A percentile compares a stretch with the other conserved stretches of the same genome.
These are phyloP conservation scores for Tulasnella sp. DNA, from an alignment of 768 basidiomycete genomes.

Conservation along the genomic window DNA sequence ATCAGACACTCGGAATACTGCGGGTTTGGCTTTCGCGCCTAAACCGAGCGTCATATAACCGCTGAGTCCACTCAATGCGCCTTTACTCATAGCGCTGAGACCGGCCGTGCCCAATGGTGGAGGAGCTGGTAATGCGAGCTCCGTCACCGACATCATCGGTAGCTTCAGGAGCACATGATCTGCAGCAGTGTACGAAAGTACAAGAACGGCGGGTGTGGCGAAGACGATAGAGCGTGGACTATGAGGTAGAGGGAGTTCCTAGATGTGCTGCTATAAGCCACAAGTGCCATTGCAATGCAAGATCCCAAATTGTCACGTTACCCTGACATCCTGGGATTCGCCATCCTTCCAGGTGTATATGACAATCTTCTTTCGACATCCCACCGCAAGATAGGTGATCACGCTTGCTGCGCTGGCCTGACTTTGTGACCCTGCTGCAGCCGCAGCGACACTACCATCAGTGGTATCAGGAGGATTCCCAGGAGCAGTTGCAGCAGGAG, in stretches of 20 bases:
- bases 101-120: conserved; percentile 23
- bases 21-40: conserved; percentile 62
- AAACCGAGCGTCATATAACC: conserved; percentile 81
- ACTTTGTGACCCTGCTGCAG: conserved; percentile 18
- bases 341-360: conserved; percentile 83
- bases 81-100: conserved; percentile 41
- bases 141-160: conserved; percentile 44
- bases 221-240: conserved; percentile 82
- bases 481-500: neutral
- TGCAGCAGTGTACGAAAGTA: conserved; percentile 71
- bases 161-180: conserved; percentile 68
- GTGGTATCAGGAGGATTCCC: conserved; percentile 3
- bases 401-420: conserved; percentile 47
- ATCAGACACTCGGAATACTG: conserved; percentile 38
- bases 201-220: conserved; percentile 46
- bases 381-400: conserved; percentile 71
- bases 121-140: conserved; percentile 34
- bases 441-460: conserved; percentile 21
- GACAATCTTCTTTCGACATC: conserved; percentile 75
- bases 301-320: conserved; percentile 31
- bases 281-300: too few relatives aligned
- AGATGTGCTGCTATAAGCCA: neutral
- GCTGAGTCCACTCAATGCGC: conserved; percentile 66
- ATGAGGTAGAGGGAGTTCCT: conserved; percentile 81
- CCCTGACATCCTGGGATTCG: conserved; percentile 61